Conservation (phyloP, 805 yeast genomes). For the Scheffersomyces stipitis region DNA sequence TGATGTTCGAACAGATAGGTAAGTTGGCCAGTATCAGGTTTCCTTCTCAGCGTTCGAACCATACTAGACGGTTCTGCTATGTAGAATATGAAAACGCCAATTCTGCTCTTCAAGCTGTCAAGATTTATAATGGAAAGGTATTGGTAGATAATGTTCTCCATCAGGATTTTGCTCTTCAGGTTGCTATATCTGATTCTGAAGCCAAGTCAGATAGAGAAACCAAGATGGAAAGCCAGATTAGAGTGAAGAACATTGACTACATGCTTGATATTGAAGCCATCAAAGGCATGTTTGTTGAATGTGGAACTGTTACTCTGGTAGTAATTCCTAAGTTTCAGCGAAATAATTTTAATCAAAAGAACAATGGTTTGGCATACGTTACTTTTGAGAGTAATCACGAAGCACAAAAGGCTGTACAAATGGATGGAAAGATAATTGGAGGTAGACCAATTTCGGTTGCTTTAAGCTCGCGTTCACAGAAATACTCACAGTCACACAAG, state of each 20-base stretch:
- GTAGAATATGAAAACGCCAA: conserved; percentile 50
- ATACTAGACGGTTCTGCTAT: conserved; percentile 71
- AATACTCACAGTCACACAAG: too few relatives aligned
- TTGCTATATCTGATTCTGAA: conserved; percentile 62
- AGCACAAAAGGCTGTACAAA: conserved; percentile 47
- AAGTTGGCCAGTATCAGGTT: conserved; percentile 52
- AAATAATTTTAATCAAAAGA: conserved; percentile 24
- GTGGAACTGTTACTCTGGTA: conserved; percentile 55
- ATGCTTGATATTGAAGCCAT: conserved; percentile 40
- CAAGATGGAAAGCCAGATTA: conserved; percentile 57
- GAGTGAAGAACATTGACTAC: conserved; percentile 54
- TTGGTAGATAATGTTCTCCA: conserved; percentile 27
- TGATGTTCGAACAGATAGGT: conserved; percentile 42
- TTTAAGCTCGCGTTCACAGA: neutral
- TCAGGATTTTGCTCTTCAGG: conserved; percentile 43
- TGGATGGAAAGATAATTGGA: conserved; percentile 42
- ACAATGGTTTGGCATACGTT: conserved; percentile 70
- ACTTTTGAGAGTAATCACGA: conserved; percentile 43
- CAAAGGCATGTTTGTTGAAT: conserved; percentile 40
- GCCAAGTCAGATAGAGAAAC: conserved; percentile 43
- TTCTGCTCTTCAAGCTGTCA: conserved; percentile 47
- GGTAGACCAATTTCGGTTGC: conserved; percentile 51
- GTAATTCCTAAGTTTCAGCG: conserved; percentile 39
- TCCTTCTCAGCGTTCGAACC: conserved; percentile 58
- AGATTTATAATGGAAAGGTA: conserved; percentile 36